Evolutionary conservation across 177 flowering plant species (phyloP).

Genomic region (Vitis hybrid): DNA sequence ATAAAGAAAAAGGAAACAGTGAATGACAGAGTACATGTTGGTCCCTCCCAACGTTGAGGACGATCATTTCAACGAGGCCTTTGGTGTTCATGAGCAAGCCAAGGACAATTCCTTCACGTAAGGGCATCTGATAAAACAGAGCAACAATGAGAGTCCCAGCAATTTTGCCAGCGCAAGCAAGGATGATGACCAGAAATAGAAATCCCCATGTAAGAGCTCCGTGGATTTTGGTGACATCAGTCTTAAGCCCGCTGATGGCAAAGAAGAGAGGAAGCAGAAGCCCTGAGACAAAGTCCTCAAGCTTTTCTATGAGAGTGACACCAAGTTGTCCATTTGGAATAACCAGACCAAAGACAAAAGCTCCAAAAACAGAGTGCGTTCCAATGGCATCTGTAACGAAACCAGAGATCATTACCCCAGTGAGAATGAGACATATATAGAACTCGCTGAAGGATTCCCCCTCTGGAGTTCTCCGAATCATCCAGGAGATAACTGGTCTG

Average conservation of each 20-base stretch:
- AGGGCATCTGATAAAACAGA: slow-evolving; percentile 34
- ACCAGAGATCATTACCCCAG: slow-evolving; percentile 56
- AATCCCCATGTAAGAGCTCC: slow-evolving; percentile 22
- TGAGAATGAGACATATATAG: slow-evolving; percentile 49
- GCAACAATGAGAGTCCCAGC: slow-evolving; percentile 37
- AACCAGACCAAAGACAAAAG: slow-evolving; percentile 52
- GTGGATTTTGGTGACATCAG: slow-evolving; percentile 20
- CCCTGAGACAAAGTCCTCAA: slow-evolving; percentile 55
- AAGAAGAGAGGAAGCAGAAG: slow-evolving; percentile 56
- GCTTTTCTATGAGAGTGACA: slow-evolving; percentile 36
- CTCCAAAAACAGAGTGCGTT: slow-evolving; percentile 55
- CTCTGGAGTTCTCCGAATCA: slow-evolving; percentile 34
- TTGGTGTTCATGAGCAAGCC: slow-evolving; percentile 64
- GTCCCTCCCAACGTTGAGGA: slow-evolving; percentile 50
- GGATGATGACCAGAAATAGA: slow-evolving; percentile 17
- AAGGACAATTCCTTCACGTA: slow-evolving; percentile 50
- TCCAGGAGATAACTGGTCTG: slow-evolving; percentile 34
- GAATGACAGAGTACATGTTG: slow-evolving; percentile 33
- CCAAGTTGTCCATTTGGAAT: slow-evolving; percentile 32
- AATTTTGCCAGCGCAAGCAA: slow-evolving; percentile 41
- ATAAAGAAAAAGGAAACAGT: too few species aligned
- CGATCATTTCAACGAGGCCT: slow-evolving; percentile 54
- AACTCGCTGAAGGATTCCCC: slow-evolving; percentile 46
- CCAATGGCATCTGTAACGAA: slow-evolving; percentile 64
- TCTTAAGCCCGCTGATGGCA: slow-evolving; percentile 56